These are phyloP conservation scores for Alternaria triticina DNA, from an alignment of 2,329 filamentous ascomycete species.

Conservation along the genomic window DNA sequence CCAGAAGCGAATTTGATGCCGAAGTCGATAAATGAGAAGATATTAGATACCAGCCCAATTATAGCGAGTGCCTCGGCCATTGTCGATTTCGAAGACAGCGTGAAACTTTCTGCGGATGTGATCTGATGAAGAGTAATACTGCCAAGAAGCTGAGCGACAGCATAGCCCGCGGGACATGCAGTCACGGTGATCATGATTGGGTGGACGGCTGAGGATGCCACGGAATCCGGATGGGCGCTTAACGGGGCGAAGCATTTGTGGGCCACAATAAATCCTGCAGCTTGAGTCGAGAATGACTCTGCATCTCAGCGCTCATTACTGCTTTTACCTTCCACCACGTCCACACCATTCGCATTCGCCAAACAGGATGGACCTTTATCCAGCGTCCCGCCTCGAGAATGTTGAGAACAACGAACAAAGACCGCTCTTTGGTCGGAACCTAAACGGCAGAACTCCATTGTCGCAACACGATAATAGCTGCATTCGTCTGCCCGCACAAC, in stretches of 20 bases:
- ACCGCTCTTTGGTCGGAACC: too few species aligned
- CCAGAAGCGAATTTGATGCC: background rate
- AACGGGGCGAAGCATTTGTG: background rate
- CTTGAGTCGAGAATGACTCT: too few species aligned
- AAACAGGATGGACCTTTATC: too few species aligned
- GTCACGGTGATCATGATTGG: background rate
- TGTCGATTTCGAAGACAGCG: accelerated
- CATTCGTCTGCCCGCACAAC: too few species aligned
- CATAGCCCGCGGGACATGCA: background rate
- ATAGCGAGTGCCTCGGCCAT: background rate
- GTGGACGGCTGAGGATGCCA: background rate
- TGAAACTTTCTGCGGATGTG: background rate
- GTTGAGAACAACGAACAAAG: too few species aligned
- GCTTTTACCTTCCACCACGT: too few species aligned
- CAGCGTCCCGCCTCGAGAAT: too few species aligned
- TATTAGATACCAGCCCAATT: background rate
- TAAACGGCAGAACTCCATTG: too few species aligned
- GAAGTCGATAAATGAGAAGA: background rate
- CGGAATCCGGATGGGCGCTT: background rate
- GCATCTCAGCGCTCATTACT: too few species aligned
- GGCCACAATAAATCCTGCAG: too few species aligned
- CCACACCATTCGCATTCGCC: too few species aligned
- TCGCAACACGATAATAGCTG: too few species aligned
- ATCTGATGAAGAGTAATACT: background rate
- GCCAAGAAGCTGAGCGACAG: background rate